These are phyloP conservation scores for Anisodus acutangulus DNA, from an alignment of 257 asterid genomes.

Conservation along the genomic window DNA sequence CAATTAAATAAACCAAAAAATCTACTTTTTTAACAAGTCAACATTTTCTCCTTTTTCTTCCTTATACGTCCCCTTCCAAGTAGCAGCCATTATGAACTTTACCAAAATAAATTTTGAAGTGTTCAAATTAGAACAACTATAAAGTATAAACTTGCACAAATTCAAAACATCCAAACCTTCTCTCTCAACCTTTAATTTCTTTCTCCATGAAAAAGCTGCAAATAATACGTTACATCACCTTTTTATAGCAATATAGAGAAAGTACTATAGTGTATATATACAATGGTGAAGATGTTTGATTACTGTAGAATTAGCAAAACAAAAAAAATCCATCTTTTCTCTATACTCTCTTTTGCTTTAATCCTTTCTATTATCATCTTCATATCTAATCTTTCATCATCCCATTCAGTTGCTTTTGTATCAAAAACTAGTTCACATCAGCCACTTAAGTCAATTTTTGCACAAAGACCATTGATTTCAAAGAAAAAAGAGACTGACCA, in stretches of 20 bases:
- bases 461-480: slow-evolving; percentile 18
- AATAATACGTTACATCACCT: not conserved
- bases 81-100: not conserved
- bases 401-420: slow-evolving; percentile 26
- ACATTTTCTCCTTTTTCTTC: slow-evolving; percentile 1
- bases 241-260: not conserved
- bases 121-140: not conserved
- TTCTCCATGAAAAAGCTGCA: not conserved
- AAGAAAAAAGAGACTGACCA: not conserved
- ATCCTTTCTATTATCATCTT: slow-evolving; percentile 41
- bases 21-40: not conserved
- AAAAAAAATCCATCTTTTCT: slow-evolving; percentile 41
- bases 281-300: slow-evolving; percentile 44
- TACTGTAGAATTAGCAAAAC: slow-evolving; percentile 35
- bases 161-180: not conserved
- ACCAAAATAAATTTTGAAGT: not conserved
- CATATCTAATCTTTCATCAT: slow-evolving; percentile 38
- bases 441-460: slow-evolving; percentile 29
- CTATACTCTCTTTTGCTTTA: slow-evolving; percentile 42
- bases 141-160: not conserved
- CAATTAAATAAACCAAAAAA: not conserved
- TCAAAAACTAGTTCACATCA: not conserved
- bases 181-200: not conserved
- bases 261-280: not conserved
- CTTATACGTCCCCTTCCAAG: not conserved